These are phyloP conservation scores for Aspergillus sparsus DNA, from an alignment of 495 filamentous ascomycete genomes.

Conservation along the genomic window DNA sequence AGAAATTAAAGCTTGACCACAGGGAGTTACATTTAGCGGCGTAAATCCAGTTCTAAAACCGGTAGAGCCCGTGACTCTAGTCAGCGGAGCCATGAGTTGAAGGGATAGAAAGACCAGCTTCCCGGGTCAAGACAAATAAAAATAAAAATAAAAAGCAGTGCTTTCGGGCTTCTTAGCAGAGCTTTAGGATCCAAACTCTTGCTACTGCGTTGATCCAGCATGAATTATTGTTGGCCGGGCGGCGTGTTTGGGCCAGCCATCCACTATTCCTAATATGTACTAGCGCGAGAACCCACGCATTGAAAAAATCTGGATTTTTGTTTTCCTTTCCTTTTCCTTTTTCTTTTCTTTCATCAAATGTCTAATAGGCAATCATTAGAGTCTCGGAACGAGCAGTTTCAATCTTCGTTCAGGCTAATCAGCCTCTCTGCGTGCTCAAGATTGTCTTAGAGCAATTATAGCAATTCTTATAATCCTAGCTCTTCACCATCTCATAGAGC, in stretches of 20 bases:
- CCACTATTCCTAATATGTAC: constrained; percentile 30
- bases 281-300: constrained; percentile 32
- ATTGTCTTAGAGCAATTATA: constrained; percentile 84
- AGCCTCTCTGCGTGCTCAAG: constrained; percentile 96
- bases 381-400: constrained; percentile 94
- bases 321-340: constrained; percentile 47
- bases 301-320: constrained; percentile 31
- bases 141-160: not conserved
- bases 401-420: constrained; percentile 91
- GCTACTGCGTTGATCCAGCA: constrained; percentile 20
- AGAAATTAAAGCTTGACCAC: constrained; percentile 16
- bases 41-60: constrained; percentile 26
- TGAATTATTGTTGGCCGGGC: constrained; percentile 27
- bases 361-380: constrained; percentile 98
- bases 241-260: constrained; percentile 37
- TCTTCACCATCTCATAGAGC: constrained; percentile 54
- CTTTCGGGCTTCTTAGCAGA: constrained; percentile 14
- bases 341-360: constrained; percentile 69
- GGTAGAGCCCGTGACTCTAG: constrained; percentile 25
- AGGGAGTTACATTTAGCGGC: constrained; percentile 31
- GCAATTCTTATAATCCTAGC: constrained; percentile 65
- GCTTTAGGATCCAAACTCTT: constrained; percentile 14
- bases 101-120: constrained; percentile 6
- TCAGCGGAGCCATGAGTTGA: constrained; percentile 33
- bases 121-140: not conserved